A percentile compares a stretch with the other conserved stretches of the same genome.
phyloP scores from a whole-genome alignment of 2,329 filamentous ascomycete species.

The Graphilbum fragrans region DNA sequence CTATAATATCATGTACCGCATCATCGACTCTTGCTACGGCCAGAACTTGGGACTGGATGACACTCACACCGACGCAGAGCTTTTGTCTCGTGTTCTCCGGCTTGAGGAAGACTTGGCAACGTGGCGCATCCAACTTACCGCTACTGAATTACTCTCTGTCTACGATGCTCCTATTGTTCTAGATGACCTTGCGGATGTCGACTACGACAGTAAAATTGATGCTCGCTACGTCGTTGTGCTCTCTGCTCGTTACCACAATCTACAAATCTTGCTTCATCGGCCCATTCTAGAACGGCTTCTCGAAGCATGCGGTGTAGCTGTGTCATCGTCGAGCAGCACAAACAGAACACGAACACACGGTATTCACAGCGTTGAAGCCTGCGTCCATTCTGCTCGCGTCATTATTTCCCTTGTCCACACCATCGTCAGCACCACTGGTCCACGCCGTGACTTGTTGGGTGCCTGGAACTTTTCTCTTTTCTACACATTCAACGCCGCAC shows the following conservation, averaged over 20 bases:
- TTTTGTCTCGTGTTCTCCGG: slow-evolving; percentile 22
- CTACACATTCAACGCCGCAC: slow-evolving; percentile 5
- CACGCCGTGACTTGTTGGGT: slow-evolving; percentile 1
- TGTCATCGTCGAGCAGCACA: neutral
- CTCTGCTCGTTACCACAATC: slow-evolving; percentile 19
- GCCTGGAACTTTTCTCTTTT: slow-evolving; percentile 5
- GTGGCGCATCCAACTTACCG: slow-evolving; percentile 24
- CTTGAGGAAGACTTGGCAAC: slow-evolving; percentile 24
- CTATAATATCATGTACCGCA: slow-evolving; percentile 20
- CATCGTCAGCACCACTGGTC: neutral
- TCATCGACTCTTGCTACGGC: slow-evolving; percentile 28
- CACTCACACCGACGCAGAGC: slow-evolving; percentile 13
- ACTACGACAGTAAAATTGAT: neutral
- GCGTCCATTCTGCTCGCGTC: slow-evolving; percentile 1
- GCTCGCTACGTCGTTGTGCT: slow-evolving; percentile 19
- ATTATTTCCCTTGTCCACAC: slow-evolving; percentile 4
- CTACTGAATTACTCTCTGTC: slow-evolving; percentile 8
- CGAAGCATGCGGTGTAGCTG: neutral
- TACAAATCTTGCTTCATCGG: slow-evolving; percentile 19
- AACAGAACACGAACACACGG: neutral
- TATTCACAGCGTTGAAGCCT: slow-evolving; percentile 1
- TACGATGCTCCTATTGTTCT: slow-evolving; percentile 9
- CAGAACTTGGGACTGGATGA: slow-evolving; percentile 27
- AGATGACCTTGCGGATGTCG: slow-evolving; percentile 3
- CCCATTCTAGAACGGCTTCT: slow-evolving; percentile 9